Conservation (phyloP, 2,329 filamentous ascomycete species). For the Aureobasidium sp. region DNA sequence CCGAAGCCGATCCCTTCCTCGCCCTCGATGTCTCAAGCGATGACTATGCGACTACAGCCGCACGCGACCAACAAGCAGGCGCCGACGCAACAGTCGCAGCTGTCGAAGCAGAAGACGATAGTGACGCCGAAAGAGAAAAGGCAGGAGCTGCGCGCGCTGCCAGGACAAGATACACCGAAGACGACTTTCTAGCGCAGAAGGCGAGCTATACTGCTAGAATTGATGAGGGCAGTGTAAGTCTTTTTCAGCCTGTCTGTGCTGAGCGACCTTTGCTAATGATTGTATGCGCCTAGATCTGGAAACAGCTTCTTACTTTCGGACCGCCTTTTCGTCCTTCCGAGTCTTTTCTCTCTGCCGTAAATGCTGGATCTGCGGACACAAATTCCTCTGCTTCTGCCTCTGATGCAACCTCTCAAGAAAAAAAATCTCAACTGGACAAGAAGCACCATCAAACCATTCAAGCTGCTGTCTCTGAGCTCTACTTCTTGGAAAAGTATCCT, state of each 20-base stretch:
- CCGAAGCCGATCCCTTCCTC: slow-evolving; percentile 21
- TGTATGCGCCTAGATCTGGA: slow-evolving; percentile 12
- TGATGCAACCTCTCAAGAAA: not conserved
- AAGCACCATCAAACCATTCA: slow-evolving; percentile 32
- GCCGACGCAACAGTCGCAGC: not conserved
- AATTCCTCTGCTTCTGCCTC: not conserved
- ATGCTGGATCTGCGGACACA: not conserved
- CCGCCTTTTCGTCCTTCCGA: not conserved
- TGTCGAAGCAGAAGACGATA: slow-evolving; percentile 7
- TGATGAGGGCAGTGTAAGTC: slow-evolving; percentile 23
- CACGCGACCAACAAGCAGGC: slow-evolving; percentile 19
- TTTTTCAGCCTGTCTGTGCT: not conserved
- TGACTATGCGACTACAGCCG: slow-evolving; percentile 27
- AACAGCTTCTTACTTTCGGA: not conserved
- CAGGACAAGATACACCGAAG: slow-evolving; percentile 28
- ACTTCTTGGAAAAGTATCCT: slow-evolving; percentile 51
- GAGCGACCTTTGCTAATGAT: not conserved
- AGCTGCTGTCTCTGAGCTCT: slow-evolving; percentile 53
- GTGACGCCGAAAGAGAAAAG: slow-evolving; percentile 10
- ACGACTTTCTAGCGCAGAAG: slow-evolving; percentile 26
- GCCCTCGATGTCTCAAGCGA: slow-evolving; percentile 28
- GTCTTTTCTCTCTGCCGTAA: not conserved
- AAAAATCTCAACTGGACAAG: slow-evolving; percentile 23
- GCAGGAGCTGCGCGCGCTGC: slow-evolving; percentile 19
- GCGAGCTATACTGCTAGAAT: slow-evolving; percentile 26